phyloP scores from a whole-genome alignment of 257 asterid species.

The Przewalskia tangutica region DNA sequence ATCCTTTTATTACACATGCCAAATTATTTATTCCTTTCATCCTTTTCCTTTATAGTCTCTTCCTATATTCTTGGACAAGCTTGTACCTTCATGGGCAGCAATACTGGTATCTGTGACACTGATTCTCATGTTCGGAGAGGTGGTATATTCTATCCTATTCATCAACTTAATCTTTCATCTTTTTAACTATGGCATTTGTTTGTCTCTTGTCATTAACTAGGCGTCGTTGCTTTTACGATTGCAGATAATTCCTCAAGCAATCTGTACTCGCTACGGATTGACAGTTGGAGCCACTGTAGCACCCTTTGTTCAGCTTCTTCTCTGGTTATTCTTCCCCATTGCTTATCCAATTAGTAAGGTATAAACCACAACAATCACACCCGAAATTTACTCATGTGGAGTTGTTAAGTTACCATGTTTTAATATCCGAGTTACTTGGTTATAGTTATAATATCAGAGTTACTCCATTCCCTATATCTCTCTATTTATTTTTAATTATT shows the following conservation, averaged over 20 bases:
- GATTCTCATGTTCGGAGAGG: constrained; percentile 97
- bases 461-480: background rate
- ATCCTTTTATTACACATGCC: background rate
- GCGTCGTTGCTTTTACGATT: constrained; percentile 3
- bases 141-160: constrained; percentile 11
- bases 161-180: background rate
- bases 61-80: constrained; percentile 96
- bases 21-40: background rate
- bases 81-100: constrained; percentile 98
- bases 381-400: background rate
- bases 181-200: background rate
- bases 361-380: background rate
- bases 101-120: constrained; percentile 82
- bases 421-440: background rate
- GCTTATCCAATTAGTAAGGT: constrained; percentile 99
- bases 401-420: background rate
- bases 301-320: constrained; percentile 85
- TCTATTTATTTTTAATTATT: background rate
- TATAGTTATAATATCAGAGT: background rate
- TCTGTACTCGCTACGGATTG: constrained; percentile 91
- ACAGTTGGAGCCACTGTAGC: constrained; percentile 85
- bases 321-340: constrained; percentile 79
- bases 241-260: constrained; percentile 96
- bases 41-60: constrained; percentile 49
- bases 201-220: constrained; percentile 5